A percentile compares a stretch with the other conserved stretches of the same genome.
phyloP scores from a whole-genome alignment of 345 rosid genomes.

The Eucalyptus sp. region DNA sequence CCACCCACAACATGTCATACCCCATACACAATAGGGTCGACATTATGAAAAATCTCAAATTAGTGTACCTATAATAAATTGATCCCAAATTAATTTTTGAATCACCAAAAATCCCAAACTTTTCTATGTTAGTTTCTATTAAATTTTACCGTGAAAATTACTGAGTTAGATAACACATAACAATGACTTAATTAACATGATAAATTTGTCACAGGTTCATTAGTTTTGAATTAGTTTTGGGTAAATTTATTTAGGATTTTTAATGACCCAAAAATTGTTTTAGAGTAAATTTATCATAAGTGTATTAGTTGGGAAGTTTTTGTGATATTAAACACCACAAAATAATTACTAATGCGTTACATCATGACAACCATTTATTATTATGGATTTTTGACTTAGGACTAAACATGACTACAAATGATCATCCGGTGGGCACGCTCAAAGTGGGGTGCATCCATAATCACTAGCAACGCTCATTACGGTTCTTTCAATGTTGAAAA shows the following conservation, averaged over 20 bases:
- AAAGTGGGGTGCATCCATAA: not conserved
- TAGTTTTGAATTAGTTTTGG: not conserved
- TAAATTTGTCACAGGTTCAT: no score
- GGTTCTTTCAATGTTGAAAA: not conserved
- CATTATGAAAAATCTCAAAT: no score
- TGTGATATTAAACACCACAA: not conserved
- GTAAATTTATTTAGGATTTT: no score
- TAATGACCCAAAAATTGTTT: no score
- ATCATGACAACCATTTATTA: not conserved
- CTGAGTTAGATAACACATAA: no score
- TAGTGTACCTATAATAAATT: no score
- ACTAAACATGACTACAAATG: not conserved
- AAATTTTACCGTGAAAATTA: no score
- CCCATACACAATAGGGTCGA: not conserved
- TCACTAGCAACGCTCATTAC: not conserved
- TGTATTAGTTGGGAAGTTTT: fast-evolving
- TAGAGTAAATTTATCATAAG: no score
- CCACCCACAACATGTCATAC: not conserved
- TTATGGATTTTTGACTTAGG: not conserved
- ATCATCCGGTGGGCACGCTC: not conserved
- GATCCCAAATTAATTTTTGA: no score
- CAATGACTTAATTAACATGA: no score
- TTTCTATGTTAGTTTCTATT: no score
- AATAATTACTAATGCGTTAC: not conserved
- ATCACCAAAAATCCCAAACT: no score